Percentiles rank a stretch among this genome's conserved stretches.
These are phyloP conservation scores for Pisolithus thermaeus DNA, from an alignment of 1,284 basidiomycete genomes.

Conservation along the genomic window DNA sequence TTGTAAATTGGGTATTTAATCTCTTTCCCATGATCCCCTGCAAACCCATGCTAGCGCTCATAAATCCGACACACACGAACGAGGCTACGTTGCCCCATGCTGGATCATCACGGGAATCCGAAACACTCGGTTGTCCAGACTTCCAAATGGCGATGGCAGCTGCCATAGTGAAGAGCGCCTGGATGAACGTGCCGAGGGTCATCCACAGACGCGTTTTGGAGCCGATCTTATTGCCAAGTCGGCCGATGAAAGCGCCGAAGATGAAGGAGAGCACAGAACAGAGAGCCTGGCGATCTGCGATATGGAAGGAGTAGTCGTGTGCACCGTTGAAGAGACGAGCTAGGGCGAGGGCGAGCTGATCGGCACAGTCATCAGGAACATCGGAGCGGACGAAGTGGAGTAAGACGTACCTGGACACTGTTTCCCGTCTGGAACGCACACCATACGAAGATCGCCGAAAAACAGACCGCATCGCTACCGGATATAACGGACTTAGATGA, in stretches of 20 bases:
- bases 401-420: conserved; percentile 46
- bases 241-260: conserved; percentile 65
- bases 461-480: conserved; percentile 56
- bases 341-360: conserved; percentile 53
- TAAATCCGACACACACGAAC: conserved; percentile 68
- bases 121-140: conserved; percentile 51
- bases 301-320: conserved; percentile 58
- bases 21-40: conserved; percentile 79
- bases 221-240: conserved; percentile 67
- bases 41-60: conserved; percentile 69
- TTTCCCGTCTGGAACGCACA: conserved; percentile 79
- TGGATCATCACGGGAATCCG: conserved; percentile 49
- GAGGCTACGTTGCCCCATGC: conserved; percentile 65
- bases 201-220: conserved; percentile 73
- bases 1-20: conserved; percentile 61
- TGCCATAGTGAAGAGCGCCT: conserved; percentile 69
- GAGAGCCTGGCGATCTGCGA: conserved; percentile 77
- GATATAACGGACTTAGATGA: conserved; percentile 18
- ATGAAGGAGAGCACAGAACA: conserved; percentile 72
- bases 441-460: conserved; percentile 79
- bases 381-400: conserved; percentile 20
- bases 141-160: conserved; percentile 64
- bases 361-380: conserved; percentile 18
- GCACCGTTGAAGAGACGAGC: conserved; percentile 61
- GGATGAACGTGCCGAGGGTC: conserved; percentile 61